A percentile compares a stretch with the other conserved stretches of the same genome.
phyloP scores from a whole-genome alignment of 352 stramenopile species.

The Thraustochytrium aureum region DNA sequence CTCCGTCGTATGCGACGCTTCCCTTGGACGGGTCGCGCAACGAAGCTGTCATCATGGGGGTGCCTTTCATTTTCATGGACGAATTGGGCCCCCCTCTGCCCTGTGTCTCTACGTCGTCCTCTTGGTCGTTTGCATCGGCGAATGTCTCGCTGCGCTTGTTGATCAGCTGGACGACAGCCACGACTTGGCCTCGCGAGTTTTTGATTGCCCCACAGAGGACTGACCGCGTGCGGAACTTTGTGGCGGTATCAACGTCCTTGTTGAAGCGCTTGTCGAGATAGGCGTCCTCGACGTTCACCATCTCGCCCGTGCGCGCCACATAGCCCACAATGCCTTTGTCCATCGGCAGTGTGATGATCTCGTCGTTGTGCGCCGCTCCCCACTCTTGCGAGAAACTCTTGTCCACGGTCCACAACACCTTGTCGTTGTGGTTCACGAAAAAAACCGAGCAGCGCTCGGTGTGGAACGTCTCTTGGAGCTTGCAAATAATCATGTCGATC shows the following conservation, averaged over 20 bases:
- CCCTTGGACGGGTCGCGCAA: neutral
- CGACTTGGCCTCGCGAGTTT: slow-evolving; percentile 27
- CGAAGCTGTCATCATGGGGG: neutral
- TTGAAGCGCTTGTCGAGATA: slow-evolving; percentile 45
- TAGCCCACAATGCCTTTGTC: slow-evolving; percentile 36
- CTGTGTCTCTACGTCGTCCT: no score
- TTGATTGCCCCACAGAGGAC: slow-evolving; percentile 47
- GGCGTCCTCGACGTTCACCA: slow-evolving; percentile 26
- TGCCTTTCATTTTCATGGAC: neutral
- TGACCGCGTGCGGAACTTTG: slow-evolving; percentile 28
- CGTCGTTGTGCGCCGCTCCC: neutral
- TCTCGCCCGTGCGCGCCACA: slow-evolving; percentile 35
- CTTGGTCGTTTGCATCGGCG: neutral
- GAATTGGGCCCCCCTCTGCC: neutral
- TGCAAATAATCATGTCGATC: slow-evolving; percentile 10
- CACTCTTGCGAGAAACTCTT: slow-evolving; percentile 13
- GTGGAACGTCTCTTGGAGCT: slow-evolving; percentile 2
- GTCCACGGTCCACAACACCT: slow-evolving; percentile 23
- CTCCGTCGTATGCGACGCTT: slow-evolving; percentile 32
- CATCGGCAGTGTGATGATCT: slow-evolving; percentile 14
- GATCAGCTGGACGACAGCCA: slow-evolving; percentile 41
- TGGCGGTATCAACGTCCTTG: slow-evolving; percentile 12
- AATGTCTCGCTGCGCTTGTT: slow-evolving; percentile 32
- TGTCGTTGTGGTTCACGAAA: slow-evolving; percentile 15
- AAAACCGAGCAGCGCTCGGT: slow-evolving; percentile 27